These are phyloP conservation scores for Botrytis cinerea DNA, from an alignment of 2,329 filamentous ascomycete species.

Conservation along the genomic window DNA sequence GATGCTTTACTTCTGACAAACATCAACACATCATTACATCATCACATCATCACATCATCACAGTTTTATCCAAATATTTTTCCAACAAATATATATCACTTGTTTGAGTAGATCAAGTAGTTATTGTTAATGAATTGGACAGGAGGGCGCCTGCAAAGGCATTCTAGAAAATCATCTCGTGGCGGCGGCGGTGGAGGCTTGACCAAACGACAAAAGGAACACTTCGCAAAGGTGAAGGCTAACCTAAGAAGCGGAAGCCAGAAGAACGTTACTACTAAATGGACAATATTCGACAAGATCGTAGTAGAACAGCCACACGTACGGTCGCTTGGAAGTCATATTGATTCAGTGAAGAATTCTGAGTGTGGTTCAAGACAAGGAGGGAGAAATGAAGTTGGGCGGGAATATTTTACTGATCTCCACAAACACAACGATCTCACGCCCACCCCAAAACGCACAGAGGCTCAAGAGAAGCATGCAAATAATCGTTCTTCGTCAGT, in stretches of 20 bases:
- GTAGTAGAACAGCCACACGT: conserved; percentile 19
- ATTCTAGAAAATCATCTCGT: conserved; percentile 42
- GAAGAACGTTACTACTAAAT: conserved; percentile 40
- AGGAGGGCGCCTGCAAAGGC: conserved; percentile 49
- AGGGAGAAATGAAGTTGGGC: background rate
- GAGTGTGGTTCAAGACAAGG: background rate
- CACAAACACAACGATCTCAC: background rate
- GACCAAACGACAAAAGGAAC: conserved; percentile 47
- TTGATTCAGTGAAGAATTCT: background rate
- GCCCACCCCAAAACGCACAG: background rate
- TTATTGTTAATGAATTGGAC: conserved; percentile 51
- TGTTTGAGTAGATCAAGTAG: background rate
- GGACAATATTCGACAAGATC: conserved; percentile 29
- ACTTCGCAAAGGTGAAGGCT: conserved; percentile 50
- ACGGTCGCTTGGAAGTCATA: background rate
- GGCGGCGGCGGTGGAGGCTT: conserved; percentile 28
- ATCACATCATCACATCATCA: background rate
- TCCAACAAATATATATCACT: background rate
- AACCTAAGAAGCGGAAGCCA: conserved; percentile 37
- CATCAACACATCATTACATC: background rate
- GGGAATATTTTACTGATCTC: background rate
- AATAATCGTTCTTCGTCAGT: background rate
- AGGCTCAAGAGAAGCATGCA: background rate
- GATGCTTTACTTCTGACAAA: background rate
- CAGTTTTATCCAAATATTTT: background rate